These are phyloP conservation scores for Dothistroma septosporum DNA, from an alignment of 2,329 filamentous ascomycete species.

Conservation along the genomic window DNA sequence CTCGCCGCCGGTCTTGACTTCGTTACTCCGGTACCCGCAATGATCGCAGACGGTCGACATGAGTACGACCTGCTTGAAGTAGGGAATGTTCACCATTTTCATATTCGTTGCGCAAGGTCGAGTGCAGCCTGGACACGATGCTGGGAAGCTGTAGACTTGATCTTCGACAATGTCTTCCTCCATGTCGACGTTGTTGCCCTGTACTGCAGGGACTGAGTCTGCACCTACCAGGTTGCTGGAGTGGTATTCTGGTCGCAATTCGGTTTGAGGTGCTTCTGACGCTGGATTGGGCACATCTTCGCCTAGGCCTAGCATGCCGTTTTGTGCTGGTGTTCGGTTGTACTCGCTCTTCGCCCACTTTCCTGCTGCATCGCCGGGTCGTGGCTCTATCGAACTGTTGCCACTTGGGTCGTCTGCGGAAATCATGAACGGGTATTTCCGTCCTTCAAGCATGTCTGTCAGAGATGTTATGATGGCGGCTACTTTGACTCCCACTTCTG, in stretches of 20 bases:
- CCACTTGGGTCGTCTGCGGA: slow-evolving; percentile 86
- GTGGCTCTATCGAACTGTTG: slow-evolving; percentile 94
- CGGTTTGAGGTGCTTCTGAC: slow-evolving; percentile 53
- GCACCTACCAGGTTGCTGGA: slow-evolving; percentile 40
- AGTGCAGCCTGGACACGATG: slow-evolving; percentile 85
- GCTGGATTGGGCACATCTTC: slow-evolving; percentile 37
- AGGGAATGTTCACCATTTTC: slow-evolving; percentile 97
- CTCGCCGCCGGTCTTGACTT: slow-evolving; percentile 94
- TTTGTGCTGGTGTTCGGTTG: slow-evolving; percentile 76
- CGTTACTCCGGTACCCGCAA: slow-evolving; percentile 88
- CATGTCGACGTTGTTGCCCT: slow-evolving; percentile 41
- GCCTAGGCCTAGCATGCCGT: slow-evolving; percentile 74
- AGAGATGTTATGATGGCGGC: slow-evolving; percentile 70
- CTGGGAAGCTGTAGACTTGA: slow-evolving; percentile 88
- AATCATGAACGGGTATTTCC: slow-evolving; percentile 81
- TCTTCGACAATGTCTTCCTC: slow-evolving; percentile 81
- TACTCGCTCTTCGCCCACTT: slow-evolving; percentile 90
- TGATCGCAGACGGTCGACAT: slow-evolving; percentile 90
- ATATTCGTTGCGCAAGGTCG: slow-evolving; percentile 86
- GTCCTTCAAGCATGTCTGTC: slow-evolving; percentile 70
- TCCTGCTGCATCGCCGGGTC: slow-evolving; percentile 67
- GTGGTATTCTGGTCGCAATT: slow-evolving; percentile 52
- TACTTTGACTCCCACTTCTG: slow-evolving; percentile 75
- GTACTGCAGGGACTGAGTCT: slow-evolving; percentile 10
- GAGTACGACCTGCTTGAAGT: slow-evolving; percentile 95